Conservation (phyloP, 352 stramenopile species). For the Globisporangium rhizosaccharum region DNA sequence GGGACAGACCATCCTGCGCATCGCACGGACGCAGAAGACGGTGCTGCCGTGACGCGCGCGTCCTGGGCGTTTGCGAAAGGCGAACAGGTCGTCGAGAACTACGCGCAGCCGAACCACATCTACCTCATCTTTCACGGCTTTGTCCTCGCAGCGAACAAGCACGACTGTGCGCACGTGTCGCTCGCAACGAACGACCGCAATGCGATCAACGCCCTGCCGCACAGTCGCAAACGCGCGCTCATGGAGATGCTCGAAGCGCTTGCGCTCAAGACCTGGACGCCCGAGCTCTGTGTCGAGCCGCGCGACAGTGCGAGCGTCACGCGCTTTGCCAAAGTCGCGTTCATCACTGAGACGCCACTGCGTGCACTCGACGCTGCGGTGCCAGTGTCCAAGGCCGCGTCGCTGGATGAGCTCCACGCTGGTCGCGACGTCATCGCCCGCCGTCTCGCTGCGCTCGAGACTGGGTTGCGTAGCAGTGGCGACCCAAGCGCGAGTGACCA, state of each 20-base stretch:
- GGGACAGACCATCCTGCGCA: constrained; percentile 42
- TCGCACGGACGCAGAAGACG: constrained; percentile 17
- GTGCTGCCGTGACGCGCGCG: constrained; percentile 59
- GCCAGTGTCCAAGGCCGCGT: not conserved
- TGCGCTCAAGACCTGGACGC: constrained; percentile 26
- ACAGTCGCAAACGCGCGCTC: constrained; percentile 11
- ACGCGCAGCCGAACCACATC: constrained; percentile 92
- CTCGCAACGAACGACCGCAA: constrained; percentile 18
- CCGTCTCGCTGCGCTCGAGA: constrained; percentile 8
- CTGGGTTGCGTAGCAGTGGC: not conserved
- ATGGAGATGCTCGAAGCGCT: constrained; percentile 19
- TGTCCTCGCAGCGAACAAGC: constrained; percentile 59
- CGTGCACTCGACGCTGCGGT: constrained; percentile 6
- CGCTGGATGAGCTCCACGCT: not conserved
- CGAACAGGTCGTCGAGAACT: constrained; percentile 90
- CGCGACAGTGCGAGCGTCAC: constrained; percentile 1
- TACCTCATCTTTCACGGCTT: constrained; percentile 93
- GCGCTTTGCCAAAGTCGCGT: constrained; percentile 23
- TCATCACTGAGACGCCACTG: constrained; percentile 17
- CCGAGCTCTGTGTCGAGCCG: constrained; percentile 32
- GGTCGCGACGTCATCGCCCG: not conserved
- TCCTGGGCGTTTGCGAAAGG: constrained; percentile 56
- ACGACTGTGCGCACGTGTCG: constrained; percentile 80
- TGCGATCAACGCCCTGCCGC: constrained; percentile 6
- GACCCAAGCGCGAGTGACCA: not conserved